phyloP scores from a whole-genome alignment of 306 rosid genomes.

The Pyrus betulifolia region DNA sequence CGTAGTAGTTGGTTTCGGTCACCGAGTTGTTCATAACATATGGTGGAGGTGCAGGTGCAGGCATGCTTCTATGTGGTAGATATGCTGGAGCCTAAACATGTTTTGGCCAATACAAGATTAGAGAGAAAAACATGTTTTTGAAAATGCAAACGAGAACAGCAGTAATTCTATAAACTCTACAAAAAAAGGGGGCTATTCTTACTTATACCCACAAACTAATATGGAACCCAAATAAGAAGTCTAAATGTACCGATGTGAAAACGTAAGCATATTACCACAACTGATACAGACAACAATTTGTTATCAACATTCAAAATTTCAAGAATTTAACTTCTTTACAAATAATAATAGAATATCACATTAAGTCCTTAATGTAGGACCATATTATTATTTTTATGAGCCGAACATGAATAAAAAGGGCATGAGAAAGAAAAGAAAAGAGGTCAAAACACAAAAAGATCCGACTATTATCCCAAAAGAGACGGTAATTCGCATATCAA shows the following conservation, averaged over 20 bases:
- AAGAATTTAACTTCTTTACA: background rate
- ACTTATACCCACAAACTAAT: too few relatives aligned
- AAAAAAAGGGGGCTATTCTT: too few relatives aligned
- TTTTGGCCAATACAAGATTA: background rate
- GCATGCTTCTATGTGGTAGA: conserved; percentile 32
- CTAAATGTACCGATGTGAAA: background rate
- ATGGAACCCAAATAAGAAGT: background rate
- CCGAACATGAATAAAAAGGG: too few relatives aligned
- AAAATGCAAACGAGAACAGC: too few relatives aligned
- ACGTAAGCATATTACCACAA: background rate
- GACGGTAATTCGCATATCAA: background rate
- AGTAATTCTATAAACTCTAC: background rate
- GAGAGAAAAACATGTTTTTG: background rate
- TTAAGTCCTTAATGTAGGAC: too few relatives aligned
- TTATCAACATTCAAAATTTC: background rate
- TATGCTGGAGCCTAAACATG: conserved; percentile 62
- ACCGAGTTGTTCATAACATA: conserved; percentile 47
- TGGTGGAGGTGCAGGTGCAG: conserved; percentile 20
- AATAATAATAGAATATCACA: background rate
- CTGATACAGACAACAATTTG: background rate
- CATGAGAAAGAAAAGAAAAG: background rate
- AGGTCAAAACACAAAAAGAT: background rate
- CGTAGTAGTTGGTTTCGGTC: conserved; percentile 44
- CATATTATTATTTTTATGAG: too few relatives aligned
- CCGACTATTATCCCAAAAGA: background rate